A percentile compares a stretch with the other conserved stretches of the same genome.
These are phyloP conservation scores for Silene latifolia DNA, from an alignment of 148 eudicot species.

Conservation along the genomic window DNA sequence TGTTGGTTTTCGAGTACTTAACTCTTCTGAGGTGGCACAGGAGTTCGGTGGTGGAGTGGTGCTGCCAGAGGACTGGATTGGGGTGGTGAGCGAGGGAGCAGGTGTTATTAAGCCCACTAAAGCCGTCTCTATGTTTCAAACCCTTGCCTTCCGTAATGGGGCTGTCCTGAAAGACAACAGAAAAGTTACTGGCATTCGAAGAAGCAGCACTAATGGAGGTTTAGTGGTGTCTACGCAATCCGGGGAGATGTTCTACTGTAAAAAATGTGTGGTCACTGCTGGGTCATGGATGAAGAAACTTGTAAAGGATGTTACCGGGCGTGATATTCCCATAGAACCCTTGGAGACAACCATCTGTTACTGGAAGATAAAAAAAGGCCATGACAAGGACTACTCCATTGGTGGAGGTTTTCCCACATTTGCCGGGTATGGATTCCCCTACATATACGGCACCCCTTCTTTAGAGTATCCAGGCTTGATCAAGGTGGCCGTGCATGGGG, in stretches of 20 bases:
- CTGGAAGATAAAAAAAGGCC: constrained; percentile 61
- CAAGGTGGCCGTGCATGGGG: constrained; percentile 63
- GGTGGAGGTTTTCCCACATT: constrained; percentile 62
- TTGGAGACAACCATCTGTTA: constrained; percentile 60
- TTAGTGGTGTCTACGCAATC: constrained; percentile 38
- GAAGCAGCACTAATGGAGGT: constrained; percentile 23
- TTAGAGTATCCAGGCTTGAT: constrained; percentile 77
- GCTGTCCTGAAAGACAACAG: constrained; percentile 54
- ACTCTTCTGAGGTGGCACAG: constrained; percentile 18
- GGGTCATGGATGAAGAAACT: constrained; percentile 70
- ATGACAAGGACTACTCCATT: constrained; percentile 47
- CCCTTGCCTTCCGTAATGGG: constrained; percentile 60
- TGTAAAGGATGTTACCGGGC: constrained; percentile 25
- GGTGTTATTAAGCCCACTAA: constrained; percentile 90
- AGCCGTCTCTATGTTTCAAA: constrained; percentile 88
- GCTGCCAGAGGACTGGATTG: constrained; percentile 71
- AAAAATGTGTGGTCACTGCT: constrained; percentile 64
- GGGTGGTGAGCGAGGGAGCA: constrained; percentile 54
- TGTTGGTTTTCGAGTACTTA: constrained; percentile 34
- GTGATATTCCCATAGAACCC: constrained; percentile 54
- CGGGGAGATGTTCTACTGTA: constrained; percentile 40
- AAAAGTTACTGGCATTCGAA: constrained; percentile 41
- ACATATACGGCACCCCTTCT: constrained; percentile 79
- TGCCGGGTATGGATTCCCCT: constrained; percentile 75
- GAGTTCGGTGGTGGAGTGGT: constrained; percentile 44